A percentile compares a stretch with the other conserved stretches of the same genome.
Conservation (phyloP, 2,329 filamentous ascomycete genomes). For the Aureobasidium sp. region DNA sequence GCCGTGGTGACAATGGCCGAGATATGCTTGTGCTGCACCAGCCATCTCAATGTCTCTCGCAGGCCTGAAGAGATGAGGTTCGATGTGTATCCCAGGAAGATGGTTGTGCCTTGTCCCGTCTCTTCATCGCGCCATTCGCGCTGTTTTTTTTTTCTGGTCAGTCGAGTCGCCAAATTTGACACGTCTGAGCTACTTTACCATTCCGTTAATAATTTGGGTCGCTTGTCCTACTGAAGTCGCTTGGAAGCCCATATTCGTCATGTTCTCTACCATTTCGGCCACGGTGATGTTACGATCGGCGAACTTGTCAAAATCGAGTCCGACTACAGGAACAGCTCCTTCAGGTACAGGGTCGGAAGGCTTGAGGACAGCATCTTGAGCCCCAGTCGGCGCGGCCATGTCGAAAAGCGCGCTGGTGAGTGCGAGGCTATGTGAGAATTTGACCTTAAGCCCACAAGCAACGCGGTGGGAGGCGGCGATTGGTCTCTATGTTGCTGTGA, state of each 20-base stretch:
- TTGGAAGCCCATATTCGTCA: conserved; percentile 82
- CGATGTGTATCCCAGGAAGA: conserved; percentile 95
- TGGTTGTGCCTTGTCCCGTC: conserved; percentile 72
- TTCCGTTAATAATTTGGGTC: conserved; percentile 85
- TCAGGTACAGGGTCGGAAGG: conserved; percentile 75
- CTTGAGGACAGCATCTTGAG: conserved; percentile 75
- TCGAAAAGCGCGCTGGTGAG: background rate
- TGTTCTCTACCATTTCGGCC: conserved; percentile 72
- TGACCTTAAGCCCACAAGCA: too few relatives aligned
- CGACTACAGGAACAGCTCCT: conserved; percentile 72
- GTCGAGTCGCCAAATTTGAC: background rate
- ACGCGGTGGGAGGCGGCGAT: background rate
- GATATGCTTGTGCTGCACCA: conserved; percentile 87
- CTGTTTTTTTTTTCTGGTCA: conserved; percentile 36
- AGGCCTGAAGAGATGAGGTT: conserved; percentile 96
- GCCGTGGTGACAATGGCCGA: conserved; percentile 92
- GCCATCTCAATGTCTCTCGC: conserved; percentile 81
- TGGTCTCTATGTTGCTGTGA: background rate
- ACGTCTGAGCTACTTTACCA: conserved; percentile 54
- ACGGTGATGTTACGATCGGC: conserved; percentile 70
- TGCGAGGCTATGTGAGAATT: background rate
- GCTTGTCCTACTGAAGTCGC: conserved; percentile 77
- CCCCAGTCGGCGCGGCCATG: conserved; percentile 36
- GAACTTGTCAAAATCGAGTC: conserved; percentile 85
- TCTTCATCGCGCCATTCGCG: conserved; percentile 75